These are phyloP conservation scores for Moricandia moricandioides DNA, from an alignment of 345 rosid species.

Conservation along the genomic window DNA sequence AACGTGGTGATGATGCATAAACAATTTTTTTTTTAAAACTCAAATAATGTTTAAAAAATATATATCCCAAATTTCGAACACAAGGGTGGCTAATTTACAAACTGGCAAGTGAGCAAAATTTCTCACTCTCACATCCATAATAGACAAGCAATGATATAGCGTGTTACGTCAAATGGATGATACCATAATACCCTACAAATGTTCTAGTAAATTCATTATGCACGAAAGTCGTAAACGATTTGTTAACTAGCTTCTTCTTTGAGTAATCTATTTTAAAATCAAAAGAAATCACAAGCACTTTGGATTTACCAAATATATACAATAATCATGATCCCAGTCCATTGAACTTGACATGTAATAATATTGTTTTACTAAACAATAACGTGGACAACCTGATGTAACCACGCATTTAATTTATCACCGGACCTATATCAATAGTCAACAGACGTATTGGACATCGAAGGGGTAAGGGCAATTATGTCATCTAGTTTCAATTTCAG, in stretches of 20 bases:
- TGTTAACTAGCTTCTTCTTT: slow-evolving; percentile 22
- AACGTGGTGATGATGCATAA: too few species aligned
- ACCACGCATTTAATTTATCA: background rate
- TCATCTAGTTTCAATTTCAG: background rate
- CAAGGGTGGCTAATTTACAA: too few species aligned
- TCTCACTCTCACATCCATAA: background rate
- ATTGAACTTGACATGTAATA: background rate
- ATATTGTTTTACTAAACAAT: background rate
- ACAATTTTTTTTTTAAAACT: too few species aligned
- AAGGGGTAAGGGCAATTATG: background rate
- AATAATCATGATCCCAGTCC: background rate
- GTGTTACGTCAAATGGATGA: slow-evolving; percentile 1
- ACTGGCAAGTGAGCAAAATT: slow-evolving; percentile 22
- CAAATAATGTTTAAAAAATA: too few species aligned
- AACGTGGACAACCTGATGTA: background rate
- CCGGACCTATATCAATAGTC: background rate
- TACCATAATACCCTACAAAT: background rate
- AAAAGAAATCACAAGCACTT: background rate
- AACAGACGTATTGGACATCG: background rate
- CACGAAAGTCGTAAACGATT: slow-evolving; percentile 17
- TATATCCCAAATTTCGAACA: too few species aligned
- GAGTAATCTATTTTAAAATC: background rate
- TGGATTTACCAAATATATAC: slow-evolving; percentile 18
- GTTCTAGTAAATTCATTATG: background rate
- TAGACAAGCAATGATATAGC: background rate